Percentiles rank a stretch among this genome's conserved stretches.
Evolutionary conservation across 78 protist genomes (phyloP).

Genomic region (Dictyostelium citrinum): DNA sequence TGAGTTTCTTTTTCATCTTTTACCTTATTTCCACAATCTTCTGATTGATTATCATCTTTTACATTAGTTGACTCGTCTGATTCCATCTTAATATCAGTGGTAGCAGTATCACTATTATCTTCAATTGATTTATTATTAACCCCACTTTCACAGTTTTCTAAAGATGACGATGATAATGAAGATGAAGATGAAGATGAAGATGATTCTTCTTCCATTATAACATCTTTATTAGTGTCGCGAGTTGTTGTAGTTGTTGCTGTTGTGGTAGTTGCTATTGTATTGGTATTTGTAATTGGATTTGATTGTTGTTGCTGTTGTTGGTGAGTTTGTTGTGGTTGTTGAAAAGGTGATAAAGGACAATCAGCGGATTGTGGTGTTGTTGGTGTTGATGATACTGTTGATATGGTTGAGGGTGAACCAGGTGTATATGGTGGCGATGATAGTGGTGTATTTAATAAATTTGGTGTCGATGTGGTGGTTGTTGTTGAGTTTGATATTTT

Average conservation of each 20-base stretch:
- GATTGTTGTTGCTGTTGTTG: not conserved
- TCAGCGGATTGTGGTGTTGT: not conserved
- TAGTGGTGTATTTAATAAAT: not conserved
- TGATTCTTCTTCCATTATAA: not conserved
- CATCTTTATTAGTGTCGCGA: not conserved
- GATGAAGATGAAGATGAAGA: not conserved
- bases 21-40: not conserved
- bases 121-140: not conserved
- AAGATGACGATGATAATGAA: not conserved
- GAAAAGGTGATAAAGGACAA: not conserved
- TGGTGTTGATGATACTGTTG: not conserved
- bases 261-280: not conserved
- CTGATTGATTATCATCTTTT: not conserved
- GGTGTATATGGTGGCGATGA: constrained; percentile 3
- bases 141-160: not conserved
- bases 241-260: not conserved
- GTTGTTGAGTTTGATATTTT: not conserved
- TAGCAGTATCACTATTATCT: too few relatives aligned
- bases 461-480: not conserved
- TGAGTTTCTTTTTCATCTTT: too few relatives aligned
- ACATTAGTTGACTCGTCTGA: not conserved
- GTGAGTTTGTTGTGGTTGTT: not conserved
- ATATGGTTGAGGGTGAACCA: not conserved
- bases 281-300: not conserved
- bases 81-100: not conserved